phyloP scores from a whole-genome alignment of 176 grass and related monocot species.

The Eremochloa ophiuroides region DNA sequence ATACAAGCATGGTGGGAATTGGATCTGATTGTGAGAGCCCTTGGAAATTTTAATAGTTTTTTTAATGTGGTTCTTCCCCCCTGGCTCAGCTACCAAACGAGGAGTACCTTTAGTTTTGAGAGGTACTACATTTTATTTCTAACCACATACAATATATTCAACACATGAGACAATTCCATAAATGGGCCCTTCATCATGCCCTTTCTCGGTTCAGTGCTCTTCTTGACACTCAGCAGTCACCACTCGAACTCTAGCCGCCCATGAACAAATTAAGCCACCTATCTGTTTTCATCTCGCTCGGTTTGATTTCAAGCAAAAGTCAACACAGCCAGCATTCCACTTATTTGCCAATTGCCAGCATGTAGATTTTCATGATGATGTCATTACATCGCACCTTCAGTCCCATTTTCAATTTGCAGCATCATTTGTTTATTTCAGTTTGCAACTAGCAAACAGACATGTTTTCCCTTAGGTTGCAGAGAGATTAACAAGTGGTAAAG shows the following conservation, averaged over 20 bases:
- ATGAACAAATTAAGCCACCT: neutral
- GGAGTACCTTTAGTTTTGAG: neutral
- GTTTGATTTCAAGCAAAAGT: slow-evolving; percentile 25
- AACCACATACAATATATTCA: slow-evolving; percentile 1
- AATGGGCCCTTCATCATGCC: neutral
- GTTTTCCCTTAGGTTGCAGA: slow-evolving; percentile 22
- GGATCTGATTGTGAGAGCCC: neutral
- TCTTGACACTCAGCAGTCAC: neutral
- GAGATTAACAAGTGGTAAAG: slow-evolving; percentile 8
- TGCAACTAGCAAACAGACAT: neutral
- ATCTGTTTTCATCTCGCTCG: neutral
- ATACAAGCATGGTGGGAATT: neutral
- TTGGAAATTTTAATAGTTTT: neutral
- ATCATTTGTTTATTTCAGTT: neutral
- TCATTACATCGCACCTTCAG: neutral
- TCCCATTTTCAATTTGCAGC: neutral
- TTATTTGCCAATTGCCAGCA: neutral
- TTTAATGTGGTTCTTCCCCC: neutral
- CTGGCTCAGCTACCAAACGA: neutral
- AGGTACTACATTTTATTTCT: slow-evolving; percentile 7
- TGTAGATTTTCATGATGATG: slow-evolving; percentile 8
- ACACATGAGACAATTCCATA: slow-evolving; percentile 26
- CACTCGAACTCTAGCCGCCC: neutral
- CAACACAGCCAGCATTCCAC: neutral
- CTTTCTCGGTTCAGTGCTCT: slow-evolving; percentile 32